A percentile compares a stretch with the other conserved stretches of the same genome.
These are phyloP conservation scores for Salvia sclarea DNA, from an alignment of 305 asterid genomes.

Conservation along the genomic window DNA sequence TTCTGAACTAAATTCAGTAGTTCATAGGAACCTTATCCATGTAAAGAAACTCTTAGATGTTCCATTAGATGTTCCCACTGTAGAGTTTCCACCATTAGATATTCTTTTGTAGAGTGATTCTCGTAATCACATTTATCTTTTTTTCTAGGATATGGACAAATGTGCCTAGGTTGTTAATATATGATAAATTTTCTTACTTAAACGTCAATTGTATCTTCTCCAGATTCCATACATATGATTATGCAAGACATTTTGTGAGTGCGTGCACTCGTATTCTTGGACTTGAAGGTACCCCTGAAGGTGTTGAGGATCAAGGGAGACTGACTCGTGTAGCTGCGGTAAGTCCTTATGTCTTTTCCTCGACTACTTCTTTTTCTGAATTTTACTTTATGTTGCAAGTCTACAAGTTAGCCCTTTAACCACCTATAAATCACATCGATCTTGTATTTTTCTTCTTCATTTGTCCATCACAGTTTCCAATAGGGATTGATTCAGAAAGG, in stretches of 20 bases:
- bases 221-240: slow-evolving; percentile 98
- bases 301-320: slow-evolving; percentile 97
- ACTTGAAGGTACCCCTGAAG: slow-evolving; percentile 99
- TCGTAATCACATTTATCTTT: too few relatives aligned
- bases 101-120: too few relatives aligned
- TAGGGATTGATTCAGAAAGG: slow-evolving; percentile 92
- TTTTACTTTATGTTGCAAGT: slow-evolving; percentile 16
- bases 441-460: slow-evolving; percentile 31
- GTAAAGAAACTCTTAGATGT: slow-evolving; percentile 13
- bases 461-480: slow-evolving; percentile 65
- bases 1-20: slow-evolving; percentile 10
- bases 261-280: slow-evolving; percentile 99
- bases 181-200: slow-evolving; percentile 28
- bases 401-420: not conserved
- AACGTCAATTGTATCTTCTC: slow-evolving; percentile 35
- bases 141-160: too few relatives aligned
- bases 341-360: slow-evolving; percentile 39
- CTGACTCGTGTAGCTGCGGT: slow-evolving; percentile 99
- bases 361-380: slow-evolving; percentile 20
- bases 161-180: not conserved
- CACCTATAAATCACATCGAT: slow-evolving; percentile 26
- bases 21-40: not conserved
- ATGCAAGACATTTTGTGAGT: slow-evolving; percentile 97
- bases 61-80: too few relatives aligned
- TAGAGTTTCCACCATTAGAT: too few relatives aligned